Evolutionary conservation across 768 basidiomycete genomes (phyloP).

Genomic region (Pisolithus sp.): DNA sequence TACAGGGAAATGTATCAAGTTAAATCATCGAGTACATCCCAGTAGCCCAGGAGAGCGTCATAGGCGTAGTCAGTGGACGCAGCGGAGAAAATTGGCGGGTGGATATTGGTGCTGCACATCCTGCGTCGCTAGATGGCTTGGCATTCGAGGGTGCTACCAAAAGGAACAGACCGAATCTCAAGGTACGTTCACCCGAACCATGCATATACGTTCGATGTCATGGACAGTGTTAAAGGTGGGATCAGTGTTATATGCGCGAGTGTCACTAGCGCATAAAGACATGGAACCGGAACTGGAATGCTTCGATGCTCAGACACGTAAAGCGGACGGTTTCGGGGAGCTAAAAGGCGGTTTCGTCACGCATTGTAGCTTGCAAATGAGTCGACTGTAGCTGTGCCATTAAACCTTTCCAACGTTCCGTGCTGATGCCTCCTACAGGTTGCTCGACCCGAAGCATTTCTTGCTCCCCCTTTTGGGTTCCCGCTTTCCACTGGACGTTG

Average conservation of each 20-base stretch:
- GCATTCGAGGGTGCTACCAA: conserved; percentile 97
- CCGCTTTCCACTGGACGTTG: conserved; percentile 79
- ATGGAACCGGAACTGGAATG: conserved; percentile 99
- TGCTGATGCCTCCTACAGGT: conserved; percentile 34
- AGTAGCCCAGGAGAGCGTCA: conserved; percentile 81
- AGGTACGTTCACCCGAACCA: conserved; percentile 39
- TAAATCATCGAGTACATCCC: conserved; percentile 69
- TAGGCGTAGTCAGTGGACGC: conserved; percentile 75
- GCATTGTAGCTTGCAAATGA: conserved; percentile 77
- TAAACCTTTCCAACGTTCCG: background rate
- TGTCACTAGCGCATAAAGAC: conserved; percentile 91
- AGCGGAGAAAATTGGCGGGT: conserved; percentile 89
- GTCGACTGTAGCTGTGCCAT: conserved; percentile 61
- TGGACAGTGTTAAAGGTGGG: conserved; percentile 58
- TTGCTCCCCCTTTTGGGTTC: conserved; percentile 75
- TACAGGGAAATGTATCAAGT: background rate
- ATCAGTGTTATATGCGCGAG: conserved; percentile 82
- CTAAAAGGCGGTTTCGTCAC: conserved; percentile 84
- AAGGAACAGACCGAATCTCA: conserved; percentile 88
- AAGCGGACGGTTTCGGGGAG: conserved; percentile 90
- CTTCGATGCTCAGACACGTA: conserved; percentile 88
- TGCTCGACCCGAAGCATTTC: conserved; percentile 78
- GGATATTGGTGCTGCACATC: conserved; percentile 87
- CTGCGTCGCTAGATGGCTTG: conserved; percentile 77
- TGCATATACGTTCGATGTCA: background rate